Conservation (phyloP, 148 eudicot species). For the Chenopodium quinoa region DNA sequence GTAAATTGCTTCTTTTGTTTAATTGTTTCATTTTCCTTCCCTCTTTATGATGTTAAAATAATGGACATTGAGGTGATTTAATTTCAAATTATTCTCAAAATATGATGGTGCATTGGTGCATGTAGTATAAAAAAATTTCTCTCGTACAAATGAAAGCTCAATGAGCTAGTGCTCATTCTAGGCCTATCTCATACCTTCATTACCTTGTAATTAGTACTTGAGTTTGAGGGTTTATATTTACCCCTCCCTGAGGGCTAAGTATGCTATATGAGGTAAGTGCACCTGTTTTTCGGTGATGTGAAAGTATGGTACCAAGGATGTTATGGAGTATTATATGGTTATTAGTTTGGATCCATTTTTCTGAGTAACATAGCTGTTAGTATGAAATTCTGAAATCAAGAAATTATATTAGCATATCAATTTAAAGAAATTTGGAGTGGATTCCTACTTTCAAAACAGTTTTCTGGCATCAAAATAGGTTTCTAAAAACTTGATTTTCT, state of each 20-base stretch:
- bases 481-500: neutral
- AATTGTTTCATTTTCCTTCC: neutral
- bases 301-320: neutral
- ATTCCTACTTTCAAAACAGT: too few relatives aligned
- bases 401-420: neutral
- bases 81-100: neutral
- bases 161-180: neutral
- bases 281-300: neutral
- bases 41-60: neutral
- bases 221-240: too few relatives aligned
- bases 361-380: neutral
- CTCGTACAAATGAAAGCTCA: neutral
- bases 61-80: neutral
- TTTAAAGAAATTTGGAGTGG: neutral
- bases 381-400: neutral
- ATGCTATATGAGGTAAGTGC: neutral
- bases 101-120: neutral
- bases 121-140: neutral
- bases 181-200: neutral
- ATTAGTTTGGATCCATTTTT: too few relatives aligned
- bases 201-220: too few relatives aligned
- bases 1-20: constrained; percentile 29
- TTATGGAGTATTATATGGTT: neutral
- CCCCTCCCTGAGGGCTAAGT: neutral
- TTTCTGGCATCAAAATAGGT: neutral